phyloP scores from a whole-genome alignment of 257 asterid species.

The Mitragyna speciosa region DNA sequence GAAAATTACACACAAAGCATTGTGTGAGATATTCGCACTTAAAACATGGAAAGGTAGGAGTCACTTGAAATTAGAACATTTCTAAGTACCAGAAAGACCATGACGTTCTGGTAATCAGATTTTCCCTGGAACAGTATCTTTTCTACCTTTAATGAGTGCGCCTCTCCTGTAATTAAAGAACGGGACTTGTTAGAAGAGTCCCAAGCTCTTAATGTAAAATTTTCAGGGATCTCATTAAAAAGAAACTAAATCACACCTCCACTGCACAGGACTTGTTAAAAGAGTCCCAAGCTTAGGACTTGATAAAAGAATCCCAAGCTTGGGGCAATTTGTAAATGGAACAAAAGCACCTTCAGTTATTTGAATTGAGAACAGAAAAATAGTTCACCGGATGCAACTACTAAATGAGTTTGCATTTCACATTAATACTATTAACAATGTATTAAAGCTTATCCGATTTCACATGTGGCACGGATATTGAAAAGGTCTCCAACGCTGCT shows the following conservation, averaged over 20 bases:
- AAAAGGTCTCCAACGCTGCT: neutral
- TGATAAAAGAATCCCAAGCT: neutral
- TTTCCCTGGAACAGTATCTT: constrained; percentile 78
- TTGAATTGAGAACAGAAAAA: neutral
- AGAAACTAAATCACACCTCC: neutral
- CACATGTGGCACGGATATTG: neutral
- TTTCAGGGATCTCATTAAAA: neutral
- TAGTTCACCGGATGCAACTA: neutral
- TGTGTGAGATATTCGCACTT: neutral
- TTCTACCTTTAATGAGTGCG: constrained; percentile 94
- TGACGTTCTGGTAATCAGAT: constrained; percentile 89
- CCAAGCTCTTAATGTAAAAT: neutral
- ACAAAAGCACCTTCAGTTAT: neutral
- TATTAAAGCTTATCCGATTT: neutral
- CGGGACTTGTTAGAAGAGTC: neutral
- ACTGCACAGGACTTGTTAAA: neutral
- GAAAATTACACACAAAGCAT: constrained; percentile 17
- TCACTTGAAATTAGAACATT: constrained; percentile 8
- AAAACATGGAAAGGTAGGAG: neutral
- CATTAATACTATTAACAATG: neutral
- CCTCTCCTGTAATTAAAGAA: constrained; percentile 70
- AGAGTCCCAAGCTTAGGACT: neutral
- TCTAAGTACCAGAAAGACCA: constrained; percentile 79
- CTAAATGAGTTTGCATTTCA: neutral
- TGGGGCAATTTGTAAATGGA: neutral